Conservation (phyloP, 1,284 basidiomycete species). For the Macrocybe sp. region DNA sequence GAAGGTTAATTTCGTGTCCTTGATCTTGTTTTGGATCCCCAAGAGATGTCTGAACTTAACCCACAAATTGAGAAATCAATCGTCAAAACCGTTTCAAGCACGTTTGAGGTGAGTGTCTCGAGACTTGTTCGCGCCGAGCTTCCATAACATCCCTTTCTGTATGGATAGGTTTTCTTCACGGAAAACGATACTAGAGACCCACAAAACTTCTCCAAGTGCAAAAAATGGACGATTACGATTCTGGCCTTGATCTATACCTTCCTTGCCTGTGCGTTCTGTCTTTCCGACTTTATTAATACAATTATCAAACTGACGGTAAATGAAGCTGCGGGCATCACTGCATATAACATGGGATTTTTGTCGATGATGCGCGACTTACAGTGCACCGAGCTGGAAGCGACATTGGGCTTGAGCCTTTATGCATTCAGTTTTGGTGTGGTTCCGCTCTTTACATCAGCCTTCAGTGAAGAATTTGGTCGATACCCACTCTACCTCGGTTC, state of each 20-base stretch:
- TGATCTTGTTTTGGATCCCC: too few species aligned
- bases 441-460: slow-evolving; percentile 67
- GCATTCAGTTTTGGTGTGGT: slow-evolving; percentile 66
- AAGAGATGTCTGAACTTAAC: too few species aligned
- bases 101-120: too few species aligned
- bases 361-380: slow-evolving; percentile 63
- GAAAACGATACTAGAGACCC: slow-evolving; percentile 49
- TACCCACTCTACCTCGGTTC: slow-evolving; percentile 63
- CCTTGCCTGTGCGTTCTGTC: slow-evolving; percentile 37
- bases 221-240: slow-evolving; percentile 57
- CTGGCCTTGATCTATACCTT: slow-evolving; percentile 55
- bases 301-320: too few species aligned
- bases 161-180: slow-evolving; percentile 50
- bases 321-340: slow-evolving; percentile 45
- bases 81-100: too few species aligned
- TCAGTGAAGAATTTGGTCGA: slow-evolving; percentile 77
- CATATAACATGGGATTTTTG: slow-evolving; percentile 54
- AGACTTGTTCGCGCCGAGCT: too few species aligned
- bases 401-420: slow-evolving; percentile 56
- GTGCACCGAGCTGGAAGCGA: slow-evolving; percentile 53
- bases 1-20: too few species aligned
- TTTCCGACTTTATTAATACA: too few species aligned
- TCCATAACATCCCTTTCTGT: too few species aligned
- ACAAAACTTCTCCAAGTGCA: slow-evolving; percentile 40
- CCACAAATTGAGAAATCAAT: too few species aligned